Percentiles rank a stretch among this genome's conserved stretches.
These are phyloP conservation scores for Hydnomerulius pinastri DNA, from an alignment of 768 basidiomycete species.

Conservation along the genomic window DNA sequence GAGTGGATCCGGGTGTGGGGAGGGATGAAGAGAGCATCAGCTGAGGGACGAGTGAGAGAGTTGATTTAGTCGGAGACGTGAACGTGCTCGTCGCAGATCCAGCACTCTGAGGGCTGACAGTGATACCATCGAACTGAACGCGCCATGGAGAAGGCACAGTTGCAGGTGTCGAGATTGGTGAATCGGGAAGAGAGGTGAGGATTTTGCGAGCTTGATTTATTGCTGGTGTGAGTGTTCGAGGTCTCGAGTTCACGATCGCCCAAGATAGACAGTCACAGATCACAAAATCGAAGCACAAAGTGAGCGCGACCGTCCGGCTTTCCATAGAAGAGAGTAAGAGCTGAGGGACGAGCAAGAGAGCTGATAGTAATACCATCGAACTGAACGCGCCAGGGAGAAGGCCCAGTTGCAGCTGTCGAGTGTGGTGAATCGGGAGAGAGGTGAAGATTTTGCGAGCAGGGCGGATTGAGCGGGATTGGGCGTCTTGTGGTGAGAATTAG, in stretches of 20 bases:
- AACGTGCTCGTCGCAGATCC: slow-evolving; percentile 26
- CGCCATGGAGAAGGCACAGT: not conserved
- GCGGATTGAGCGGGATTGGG: slow-evolving; percentile 13
- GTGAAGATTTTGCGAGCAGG: slow-evolving; percentile 46
- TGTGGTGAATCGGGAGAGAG: slow-evolving; percentile 37
- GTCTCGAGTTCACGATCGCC: too few species aligned
- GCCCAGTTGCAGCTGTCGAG: slow-evolving; percentile 23
- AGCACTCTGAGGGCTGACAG: slow-evolving; percentile 14
- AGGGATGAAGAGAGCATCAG: slow-evolving; percentile 25
- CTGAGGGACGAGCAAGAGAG: slow-evolving; percentile 38
- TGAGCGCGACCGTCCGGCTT: too few species aligned
- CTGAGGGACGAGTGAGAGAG: slow-evolving; percentile 38
- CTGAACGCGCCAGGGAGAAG: not conserved
- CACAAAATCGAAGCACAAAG: too few species aligned
- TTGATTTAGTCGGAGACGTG: slow-evolving; percentile 22
- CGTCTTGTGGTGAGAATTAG: slow-evolving; percentile 21
- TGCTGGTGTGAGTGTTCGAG: too few species aligned
- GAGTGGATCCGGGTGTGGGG: slow-evolving; percentile 22
- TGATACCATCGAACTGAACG: not conserved
- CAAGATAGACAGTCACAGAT: too few species aligned
- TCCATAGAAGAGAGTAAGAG: slow-evolving; percentile 30
- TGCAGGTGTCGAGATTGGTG: slow-evolving; percentile 27
- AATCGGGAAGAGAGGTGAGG: slow-evolving; percentile 42
- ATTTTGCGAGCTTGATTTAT: slow-evolving; percentile 45
- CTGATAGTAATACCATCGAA: not conserved